Conservation (phyloP, 768 basidiomycete species). For the Suillus bovinus region DNA sequence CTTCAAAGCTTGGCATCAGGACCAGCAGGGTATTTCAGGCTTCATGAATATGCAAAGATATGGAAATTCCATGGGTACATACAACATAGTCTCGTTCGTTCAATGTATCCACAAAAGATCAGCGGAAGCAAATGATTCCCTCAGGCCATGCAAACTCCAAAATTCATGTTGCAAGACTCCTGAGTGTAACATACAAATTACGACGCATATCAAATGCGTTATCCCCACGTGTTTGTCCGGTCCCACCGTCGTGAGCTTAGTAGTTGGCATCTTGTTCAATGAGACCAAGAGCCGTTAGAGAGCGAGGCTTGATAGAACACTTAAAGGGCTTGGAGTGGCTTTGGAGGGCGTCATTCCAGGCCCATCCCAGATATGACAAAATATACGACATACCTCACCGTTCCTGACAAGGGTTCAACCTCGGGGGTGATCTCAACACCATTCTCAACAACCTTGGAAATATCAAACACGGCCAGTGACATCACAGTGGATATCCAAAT, state of each 20-base stretch:
- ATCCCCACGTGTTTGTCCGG: neutral
- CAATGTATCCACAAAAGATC: no score
- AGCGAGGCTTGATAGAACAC: constrained; percentile 15
- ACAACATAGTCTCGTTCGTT: no score
- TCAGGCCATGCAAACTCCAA: no score
- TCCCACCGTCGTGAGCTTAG: neutral
- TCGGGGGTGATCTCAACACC: constrained; percentile 42
- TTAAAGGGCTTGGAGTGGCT: constrained; percentile 25
- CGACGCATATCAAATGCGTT: no score
- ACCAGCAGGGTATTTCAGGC: neutral
- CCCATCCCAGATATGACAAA: neutral
- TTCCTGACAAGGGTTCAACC: constrained; percentile 43
- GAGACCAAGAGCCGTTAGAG: neutral
- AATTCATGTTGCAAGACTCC: no score
- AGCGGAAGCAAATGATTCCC: no score
- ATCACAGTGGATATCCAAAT: constrained; percentile 38
- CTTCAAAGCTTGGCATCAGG: no score
- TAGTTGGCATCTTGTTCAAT: neutral
- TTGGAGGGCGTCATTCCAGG: neutral
- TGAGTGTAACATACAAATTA: no score
- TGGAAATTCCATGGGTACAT: no score
- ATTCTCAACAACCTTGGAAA: constrained; percentile 20
- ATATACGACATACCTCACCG: constrained; percentile 40
- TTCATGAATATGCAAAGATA: neutral
- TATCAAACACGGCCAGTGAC: constrained; percentile 43